These are phyloP conservation scores for Volvariella volvacea DNA, from an alignment of 1,284 basidiomycete genomes.

Conservation along the genomic window DNA sequence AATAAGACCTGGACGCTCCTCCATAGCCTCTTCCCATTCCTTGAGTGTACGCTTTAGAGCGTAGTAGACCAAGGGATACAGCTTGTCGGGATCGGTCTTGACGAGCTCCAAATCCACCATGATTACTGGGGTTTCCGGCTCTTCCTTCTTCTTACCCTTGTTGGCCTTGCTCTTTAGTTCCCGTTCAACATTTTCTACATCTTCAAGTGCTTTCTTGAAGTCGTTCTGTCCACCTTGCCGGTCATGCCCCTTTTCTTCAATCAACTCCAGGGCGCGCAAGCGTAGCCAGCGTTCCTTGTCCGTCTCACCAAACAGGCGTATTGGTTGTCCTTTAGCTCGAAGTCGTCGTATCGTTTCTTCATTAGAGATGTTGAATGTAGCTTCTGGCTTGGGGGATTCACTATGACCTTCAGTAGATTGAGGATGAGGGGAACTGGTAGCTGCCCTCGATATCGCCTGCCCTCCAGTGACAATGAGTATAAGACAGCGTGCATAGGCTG, in stretches of 20 bases:
- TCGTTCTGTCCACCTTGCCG: slow-evolving; percentile 84
- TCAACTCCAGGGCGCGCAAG: slow-evolving; percentile 87
- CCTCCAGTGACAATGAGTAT: slow-evolving; percentile 34
- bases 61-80: slow-evolving; percentile 97
- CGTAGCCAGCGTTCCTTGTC: slow-evolving; percentile 91
- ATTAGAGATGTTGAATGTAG: slow-evolving; percentile 85
- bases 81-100: slow-evolving; percentile 90
- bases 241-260: slow-evolving; percentile 82
- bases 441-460: slow-evolving; percentile 36
- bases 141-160: slow-evolving; percentile 60
- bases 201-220: slow-evolving; percentile 89
- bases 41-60: slow-evolving; percentile 88
- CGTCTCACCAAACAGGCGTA: slow-evolving; percentile 90
- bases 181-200: slow-evolving; percentile 81
- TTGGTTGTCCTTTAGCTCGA: slow-evolving; percentile 88
- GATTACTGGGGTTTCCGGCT: slow-evolving; percentile 39
- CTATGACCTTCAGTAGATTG: slow-evolving; percentile 22
- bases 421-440: slow-evolving; percentile 36
- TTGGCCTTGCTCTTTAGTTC: slow-evolving; percentile 54
- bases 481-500: slow-evolving; percentile 2
- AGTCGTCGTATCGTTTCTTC: slow-evolving; percentile 89
- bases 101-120: slow-evolving; percentile 77
- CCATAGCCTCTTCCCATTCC: slow-evolving; percentile 96
- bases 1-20: slow-evolving; percentile 74
- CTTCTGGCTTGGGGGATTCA: slow-evolving; percentile 48